phyloP scores from a whole-genome alignment of 352 stramenopile species.

The Phytopythium ostracodes region DNA sequence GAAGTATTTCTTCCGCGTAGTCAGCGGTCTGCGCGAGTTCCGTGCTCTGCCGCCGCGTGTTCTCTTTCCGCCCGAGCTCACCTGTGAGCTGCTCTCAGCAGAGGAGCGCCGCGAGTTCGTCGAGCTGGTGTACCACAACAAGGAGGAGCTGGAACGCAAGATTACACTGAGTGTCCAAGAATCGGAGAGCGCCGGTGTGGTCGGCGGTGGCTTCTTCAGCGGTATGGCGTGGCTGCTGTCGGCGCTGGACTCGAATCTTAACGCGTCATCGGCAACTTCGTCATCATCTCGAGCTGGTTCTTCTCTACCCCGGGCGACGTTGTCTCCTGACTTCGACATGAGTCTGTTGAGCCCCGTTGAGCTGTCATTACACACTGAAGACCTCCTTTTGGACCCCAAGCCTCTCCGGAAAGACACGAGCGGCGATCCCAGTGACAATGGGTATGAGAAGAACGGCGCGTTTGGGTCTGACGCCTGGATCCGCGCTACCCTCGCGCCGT shows the following conservation, averaged over 20 bases:
- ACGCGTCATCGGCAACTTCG: constrained; percentile 13
- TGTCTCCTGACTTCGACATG: constrained; percentile 26
- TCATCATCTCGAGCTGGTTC: constrained; percentile 1
- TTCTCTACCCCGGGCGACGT: constrained; percentile 12
- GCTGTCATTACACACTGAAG: constrained; percentile 39
- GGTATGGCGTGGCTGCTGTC: constrained; percentile 71
- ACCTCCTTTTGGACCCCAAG: constrained; percentile 39
- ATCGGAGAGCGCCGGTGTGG: constrained; percentile 12
- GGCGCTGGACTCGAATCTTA: constrained; percentile 50
- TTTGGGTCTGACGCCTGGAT: constrained; percentile 66
- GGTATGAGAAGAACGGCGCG: constrained; percentile 14
- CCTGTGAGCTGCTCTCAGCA: constrained; percentile 34
- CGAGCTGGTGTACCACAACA: constrained; percentile 51
- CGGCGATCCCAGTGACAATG: constrained; percentile 2
- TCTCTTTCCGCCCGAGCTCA: constrained; percentile 27
- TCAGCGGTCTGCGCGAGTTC: constrained; percentile 62
- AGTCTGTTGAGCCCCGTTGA: constrained; percentile 34
- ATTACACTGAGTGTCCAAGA: constrained; percentile 39
- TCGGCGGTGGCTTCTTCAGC: constrained; percentile 56
- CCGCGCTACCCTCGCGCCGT: constrained; percentile 53
- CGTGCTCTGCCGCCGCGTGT: constrained; percentile 47
- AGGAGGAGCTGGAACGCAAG: constrained; percentile 44
- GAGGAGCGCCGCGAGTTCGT: constrained; percentile 57
- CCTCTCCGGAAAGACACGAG: constrained; percentile 12
- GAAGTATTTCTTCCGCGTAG: constrained; percentile 59